A percentile compares a stretch with the other conserved stretches of the same genome.
Conservation (phyloP, 768 basidiomycete genomes). For the Tubosaeta sp. region DNA sequence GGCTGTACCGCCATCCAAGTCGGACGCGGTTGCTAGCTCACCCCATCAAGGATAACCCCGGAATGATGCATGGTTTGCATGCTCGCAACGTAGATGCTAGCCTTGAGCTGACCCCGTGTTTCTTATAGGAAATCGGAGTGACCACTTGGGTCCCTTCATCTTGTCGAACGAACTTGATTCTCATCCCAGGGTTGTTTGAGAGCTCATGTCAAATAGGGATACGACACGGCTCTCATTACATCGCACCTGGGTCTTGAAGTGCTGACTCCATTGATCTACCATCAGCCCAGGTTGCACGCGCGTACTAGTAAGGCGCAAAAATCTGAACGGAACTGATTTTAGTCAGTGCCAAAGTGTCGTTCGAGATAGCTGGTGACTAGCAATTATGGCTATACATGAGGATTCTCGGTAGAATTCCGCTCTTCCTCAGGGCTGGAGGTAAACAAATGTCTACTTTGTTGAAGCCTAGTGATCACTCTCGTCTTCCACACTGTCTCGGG, state of each 20-base stretch:
- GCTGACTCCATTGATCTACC: conserved; percentile 19
- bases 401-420: no score
- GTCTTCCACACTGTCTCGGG: conserved; percentile 57
- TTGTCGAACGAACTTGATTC: conserved; percentile 38
- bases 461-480: conserved; percentile 60
- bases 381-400: conserved; percentile 17
- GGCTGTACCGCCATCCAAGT: background rate
- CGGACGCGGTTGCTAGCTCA: background rate
- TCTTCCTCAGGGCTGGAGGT: conserved; percentile 50
- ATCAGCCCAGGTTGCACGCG: conserved; percentile 15
- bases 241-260: conserved; percentile 17
- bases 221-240: conserved; percentile 16
- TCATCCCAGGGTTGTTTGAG: conserved; percentile 46
- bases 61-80: conserved; percentile 18
- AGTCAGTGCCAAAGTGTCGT: conserved; percentile 9
- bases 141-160: conserved; percentile 67
- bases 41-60: conserved; percentile 14
- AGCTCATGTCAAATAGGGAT: conserved; percentile 11
- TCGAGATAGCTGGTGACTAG: conserved; percentile 13
- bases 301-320: conserved; percentile 15
- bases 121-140: conserved; percentile 40
- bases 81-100: background rate
- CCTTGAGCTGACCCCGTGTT: background rate
- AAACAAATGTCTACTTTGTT: conserved; percentile 50
- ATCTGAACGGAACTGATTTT: background rate